Percentiles rank a stretch among this genome's conserved stretches.
Conservation (phyloP, 2,329 filamentous ascomycete species). For the Thielaviopsis populi region DNA sequence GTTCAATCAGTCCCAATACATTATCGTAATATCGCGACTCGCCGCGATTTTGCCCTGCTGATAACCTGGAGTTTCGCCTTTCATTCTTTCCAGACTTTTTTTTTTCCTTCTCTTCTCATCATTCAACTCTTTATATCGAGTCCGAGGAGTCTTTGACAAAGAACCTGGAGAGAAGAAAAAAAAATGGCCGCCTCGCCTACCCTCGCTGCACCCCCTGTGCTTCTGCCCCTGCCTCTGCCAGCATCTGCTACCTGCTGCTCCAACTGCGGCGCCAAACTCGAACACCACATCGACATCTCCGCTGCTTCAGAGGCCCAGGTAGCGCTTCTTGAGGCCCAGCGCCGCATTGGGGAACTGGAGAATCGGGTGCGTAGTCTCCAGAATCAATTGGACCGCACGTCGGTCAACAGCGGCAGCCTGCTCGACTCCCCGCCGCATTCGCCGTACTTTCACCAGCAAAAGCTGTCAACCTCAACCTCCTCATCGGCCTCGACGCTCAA, state of each 20-base stretch:
- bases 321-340: constrained; percentile 31
- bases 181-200: constrained; percentile 6
- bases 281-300: constrained; percentile 19
- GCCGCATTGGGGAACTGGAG: constrained; percentile 53
- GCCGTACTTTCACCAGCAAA: constrained; percentile 30
- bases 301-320: constrained; percentile 18
- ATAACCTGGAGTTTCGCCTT: neutral
- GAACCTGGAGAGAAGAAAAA: neutral
- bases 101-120: neutral
- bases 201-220: constrained; percentile 8
- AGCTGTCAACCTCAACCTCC: constrained; percentile 60
- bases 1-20: neutral
- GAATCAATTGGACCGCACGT: constrained; percentile 33
- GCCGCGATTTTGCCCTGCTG: neutral
- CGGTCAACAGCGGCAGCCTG: neutral
- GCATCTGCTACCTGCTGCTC: constrained; percentile 31
- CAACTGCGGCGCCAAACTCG: constrained; percentile 33
- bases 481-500: constrained; percentile 31
- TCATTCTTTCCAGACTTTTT: neutral
- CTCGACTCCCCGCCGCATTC: constrained; percentile 34
- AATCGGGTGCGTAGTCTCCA: constrained; percentile 55
- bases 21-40: neutral
- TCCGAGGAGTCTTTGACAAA: neutral
- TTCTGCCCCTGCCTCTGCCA: constrained; percentile 18
- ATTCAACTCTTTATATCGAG: neutral